Base-by-base conservation (phyloP, 2,329 filamentous ascomycete species). In the Colletotrichum sp. region DNA sequence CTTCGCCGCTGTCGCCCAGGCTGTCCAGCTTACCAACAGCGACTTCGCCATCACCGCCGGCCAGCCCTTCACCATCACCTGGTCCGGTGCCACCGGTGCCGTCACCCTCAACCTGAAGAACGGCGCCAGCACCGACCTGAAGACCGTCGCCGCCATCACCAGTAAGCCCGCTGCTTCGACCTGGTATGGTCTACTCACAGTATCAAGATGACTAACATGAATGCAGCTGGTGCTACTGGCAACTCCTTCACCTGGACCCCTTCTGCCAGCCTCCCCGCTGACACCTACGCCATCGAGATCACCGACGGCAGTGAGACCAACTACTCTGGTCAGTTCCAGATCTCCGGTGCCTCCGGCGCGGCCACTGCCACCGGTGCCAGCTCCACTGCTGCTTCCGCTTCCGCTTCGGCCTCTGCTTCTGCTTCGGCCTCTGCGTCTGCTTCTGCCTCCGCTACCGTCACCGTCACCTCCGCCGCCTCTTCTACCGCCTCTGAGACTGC, bases 271-370 rank as follows among this genome's bases (percentile, higher is more conserved):
- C 81, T 88, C 34, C 73, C 84, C 72, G 79, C 82, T 32, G 88
- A 83, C 81, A 80, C 79, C 36, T 90, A 89, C 79, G 87, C 88
- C 77, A 83, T 90, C 78, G 82, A 86, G 82, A 88, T 90, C 79
- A 76, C 71, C 32, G 87, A 89, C 78, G 80, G 79, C 26, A 80
- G 79, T 36, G 78, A 67, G 28, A 81, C 80, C 80, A 90, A 90
- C 87, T 90, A 87, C 85, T 87, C 85, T 79, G 6, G 74, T 15
- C 83, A 83, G 80, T 89, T 88, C 81, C 16, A 77, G 9, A 78
- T 87, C 66, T 24, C 67, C 18, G 85, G 84, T 36, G 75, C 76
- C 57, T 66, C 78, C 28, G 69, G 73, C 21, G 68, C 76, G 8
- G 70, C 74, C 60, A 68, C 75, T 26, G 69, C 60, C 67, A 76